Evolutionary conservation across 805 yeast species (phyloP).

Genomic region (Ogataea glucozyma): DNA sequence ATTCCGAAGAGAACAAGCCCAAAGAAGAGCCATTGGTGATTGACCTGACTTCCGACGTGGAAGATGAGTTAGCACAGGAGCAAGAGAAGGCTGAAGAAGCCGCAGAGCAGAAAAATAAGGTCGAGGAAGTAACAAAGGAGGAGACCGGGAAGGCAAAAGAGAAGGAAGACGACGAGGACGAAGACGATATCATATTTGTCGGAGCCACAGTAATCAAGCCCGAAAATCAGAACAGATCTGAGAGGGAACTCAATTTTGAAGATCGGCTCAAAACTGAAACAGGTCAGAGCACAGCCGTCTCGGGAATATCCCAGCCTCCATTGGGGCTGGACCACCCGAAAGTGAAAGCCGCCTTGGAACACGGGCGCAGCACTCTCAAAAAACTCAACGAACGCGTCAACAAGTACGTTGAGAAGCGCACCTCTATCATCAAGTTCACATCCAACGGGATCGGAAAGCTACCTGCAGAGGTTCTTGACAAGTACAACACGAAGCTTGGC

Average conservation of each 20-base stretch:
- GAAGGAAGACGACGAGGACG: constrained; percentile 6
- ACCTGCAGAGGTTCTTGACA: constrained; percentile 4
- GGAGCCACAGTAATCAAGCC: constrained; percentile 13
- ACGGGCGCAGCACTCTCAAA: constrained; percentile 10
- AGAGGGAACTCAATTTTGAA: neutral
- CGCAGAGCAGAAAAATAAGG: neutral
- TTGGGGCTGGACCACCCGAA: constrained; percentile 5
- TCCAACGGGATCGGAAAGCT: constrained; percentile 16
- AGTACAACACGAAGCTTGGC: constrained; percentile 10
- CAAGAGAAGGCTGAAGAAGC: neutral
- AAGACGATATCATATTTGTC: constrained; percentile 17
- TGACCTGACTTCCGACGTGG: constrained; percentile 21
- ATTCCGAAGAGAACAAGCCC: neutral
- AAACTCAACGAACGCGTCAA: constrained; percentile 11
- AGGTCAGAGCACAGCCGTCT: neutral
- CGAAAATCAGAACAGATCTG: neutral
- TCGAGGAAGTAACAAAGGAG: neutral
- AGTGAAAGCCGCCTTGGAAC: constrained; percentile 8
- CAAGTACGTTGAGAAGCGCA: constrained; percentile 11
- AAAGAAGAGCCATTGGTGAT: constrained; percentile 11
- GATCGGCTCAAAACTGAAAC: neutral
- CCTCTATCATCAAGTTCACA: constrained; percentile 15
- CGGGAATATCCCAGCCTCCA: neutral
- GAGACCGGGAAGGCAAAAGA: neutral
- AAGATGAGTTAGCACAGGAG: neutral